Evolutionary conservation across 768 basidiomycete genomes (phyloP), one percentile per base, ranked within the genome.

Genomic region (Suillus luteus): DNA sequence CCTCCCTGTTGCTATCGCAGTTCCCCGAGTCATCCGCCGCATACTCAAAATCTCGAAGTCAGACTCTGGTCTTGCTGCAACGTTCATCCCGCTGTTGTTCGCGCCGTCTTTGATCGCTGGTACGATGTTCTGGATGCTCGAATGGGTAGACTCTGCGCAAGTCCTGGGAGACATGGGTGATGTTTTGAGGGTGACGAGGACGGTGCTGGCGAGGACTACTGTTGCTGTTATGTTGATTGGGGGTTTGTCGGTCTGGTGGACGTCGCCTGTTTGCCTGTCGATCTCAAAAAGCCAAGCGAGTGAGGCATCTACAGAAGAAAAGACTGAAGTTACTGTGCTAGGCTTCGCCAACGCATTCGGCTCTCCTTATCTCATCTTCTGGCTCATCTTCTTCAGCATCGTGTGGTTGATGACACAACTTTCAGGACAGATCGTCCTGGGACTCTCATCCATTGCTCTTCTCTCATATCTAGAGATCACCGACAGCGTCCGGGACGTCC

Each of bases 321-420:
- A 71, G 72, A 74, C 69, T 17, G 82, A 86, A 55, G 81, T 86
- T 48, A 82, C 79, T 22, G 84, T 98, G 1, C 75, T 94, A 1
- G 96, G 96, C 0, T 96, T 89, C 70, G 92, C 93, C 0, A 97
- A 98, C 72, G 88, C 92, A 0, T 96, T 88, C 69, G 96, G 95
- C 17, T 88, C 95, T 17, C 86, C 93, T 1, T 97, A 95, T 74
- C 78, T 95, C 61, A 77, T 96, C 43, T 92, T 97, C 71, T 90
- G 91, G 85, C 80, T 84, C 8, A 81, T 91, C 27, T 76, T 82
- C 55, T 83, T 96, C 46, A 80, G 80, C 5, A 60, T 89, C 14
- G 79, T 91, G 11, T 75, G 74, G 74, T 31, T 75, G 8, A 81
- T 87, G 22, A 87, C 84, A 11, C 94, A 95, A 68, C 83, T 94